Base-by-base conservation (phyloP, 768 basidiomycete species). In the Phanerodontia chrysosporium region DNA sequence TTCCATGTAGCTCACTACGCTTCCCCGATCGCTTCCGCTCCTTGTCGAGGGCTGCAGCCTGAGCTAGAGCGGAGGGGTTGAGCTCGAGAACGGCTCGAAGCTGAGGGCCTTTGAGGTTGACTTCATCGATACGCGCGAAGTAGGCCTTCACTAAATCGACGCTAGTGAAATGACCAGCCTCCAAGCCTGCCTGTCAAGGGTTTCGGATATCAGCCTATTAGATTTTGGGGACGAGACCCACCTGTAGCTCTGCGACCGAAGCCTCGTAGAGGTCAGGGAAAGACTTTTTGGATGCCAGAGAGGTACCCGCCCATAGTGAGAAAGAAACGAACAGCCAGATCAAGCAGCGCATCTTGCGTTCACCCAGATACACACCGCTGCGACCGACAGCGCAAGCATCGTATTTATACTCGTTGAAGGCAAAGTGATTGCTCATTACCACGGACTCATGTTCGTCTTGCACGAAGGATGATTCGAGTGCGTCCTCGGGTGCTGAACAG, bases 131-230 rank as follows among this genome's bases (percentile, higher is more conserved):
- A 1, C 87, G 77, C 12, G 81, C 80, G 62, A 87, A 75, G 67
- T 88, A 88, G 2, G 84, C 83, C 86, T 84, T 83, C 45, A 87
- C 81, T 5, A 87, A 75, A 64, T 87, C 83, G 6, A 82, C 80
- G 57, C 84, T 85, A 1, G 78, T 79, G 60, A 86, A 87, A 25
- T 71, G 64, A 5, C 80, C 79, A 0, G 69, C 73, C 51, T 82
- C 74, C 14, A 87, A 65, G 3, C 85, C 83, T 2, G 69, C 69
- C 65, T 83, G 80, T 1, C n/a, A n/a, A n/a, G 18, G 13, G 8
- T 22, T 14, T 16, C 29, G 25, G 30, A 54, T n/a, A 49, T 9
- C 18, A 22, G 5, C 2, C 21, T 3, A 12, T 18, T 7, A 21
- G 27, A 16, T 16, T 39, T 35, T 49, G 39, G 5, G 27, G 18